A percentile compares a stretch with the other conserved stretches of the same genome.
These are phyloP conservation scores for Mucor sp. DNA, from an alignment of 371 early-diverging fungal genomes.

Conservation along the genomic window DNA sequence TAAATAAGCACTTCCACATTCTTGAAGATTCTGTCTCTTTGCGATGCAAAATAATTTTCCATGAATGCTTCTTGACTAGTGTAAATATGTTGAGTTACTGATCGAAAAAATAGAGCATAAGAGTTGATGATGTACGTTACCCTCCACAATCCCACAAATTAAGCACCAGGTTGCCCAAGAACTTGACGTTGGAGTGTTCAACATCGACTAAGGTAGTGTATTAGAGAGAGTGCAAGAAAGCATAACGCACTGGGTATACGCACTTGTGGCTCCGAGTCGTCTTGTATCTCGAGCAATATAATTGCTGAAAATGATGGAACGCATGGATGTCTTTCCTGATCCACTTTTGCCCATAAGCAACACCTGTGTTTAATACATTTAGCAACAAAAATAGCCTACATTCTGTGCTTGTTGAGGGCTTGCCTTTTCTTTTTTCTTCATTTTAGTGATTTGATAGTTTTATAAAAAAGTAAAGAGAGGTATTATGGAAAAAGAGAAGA, in stretches of 20 bases:
- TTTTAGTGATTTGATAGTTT: background rate
- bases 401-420: background rate
- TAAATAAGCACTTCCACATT: constrained; percentile 98
- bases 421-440: background rate
- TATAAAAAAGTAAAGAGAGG: background rate
- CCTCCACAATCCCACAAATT: constrained; percentile 97
- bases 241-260: background rate
- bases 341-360: constrained; percentile 97
- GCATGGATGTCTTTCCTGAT: constrained; percentile 98
- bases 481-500: background rate
- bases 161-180: constrained; percentile 91
- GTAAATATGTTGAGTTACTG: background rate
- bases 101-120: background rate
- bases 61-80: constrained; percentile 91
- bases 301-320: constrained; percentile 97
- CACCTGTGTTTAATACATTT: constrained; percentile 53
- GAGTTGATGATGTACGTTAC: constrained; percentile 30
- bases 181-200: constrained; percentile 94
- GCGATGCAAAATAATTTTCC: constrained; percentile 93
- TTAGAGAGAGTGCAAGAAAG: background rate
- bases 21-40: constrained; percentile 92
- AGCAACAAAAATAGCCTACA: background rate
- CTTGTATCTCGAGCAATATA: constrained; percentile 95
- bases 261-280: constrained; percentile 94
- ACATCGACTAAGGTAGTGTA: constrained; percentile 78